Percentiles rank a stretch among this genome's conserved stretches.
Conservation (phyloP, 768 basidiomycete species). For the Mycena olivaceomarginata region DNA sequence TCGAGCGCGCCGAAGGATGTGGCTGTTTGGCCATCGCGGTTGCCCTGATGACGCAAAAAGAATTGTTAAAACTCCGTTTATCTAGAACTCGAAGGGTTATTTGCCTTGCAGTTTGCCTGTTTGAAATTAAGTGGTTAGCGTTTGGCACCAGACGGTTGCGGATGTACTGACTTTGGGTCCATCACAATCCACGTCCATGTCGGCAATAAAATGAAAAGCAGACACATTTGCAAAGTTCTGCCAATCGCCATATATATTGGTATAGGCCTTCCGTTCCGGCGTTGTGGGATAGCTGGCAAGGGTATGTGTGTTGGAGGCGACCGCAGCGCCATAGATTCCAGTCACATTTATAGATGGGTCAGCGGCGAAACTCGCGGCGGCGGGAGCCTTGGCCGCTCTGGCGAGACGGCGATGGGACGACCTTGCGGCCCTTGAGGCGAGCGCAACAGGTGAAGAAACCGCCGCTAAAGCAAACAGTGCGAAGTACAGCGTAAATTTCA, state of each 20-base stretch:
- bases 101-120: conserved; percentile 41
- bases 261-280: conserved; percentile 25
- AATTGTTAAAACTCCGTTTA: neutral
- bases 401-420: neutral
- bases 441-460: neutral
- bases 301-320: conserved; percentile 35
- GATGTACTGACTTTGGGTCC: conserved; percentile 43
- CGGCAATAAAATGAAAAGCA: conserved; percentile 48
- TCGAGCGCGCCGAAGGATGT: conserved; percentile 50
- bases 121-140: neutral
- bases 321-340: conserved; percentile 46
- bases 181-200: conserved; percentile 54
- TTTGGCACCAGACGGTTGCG: neutral
- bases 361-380: conserved; percentile 38
- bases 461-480: neutral
- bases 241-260: conserved; percentile 47
- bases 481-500: conserved; percentile 14
- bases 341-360: conserved; percentile 45
- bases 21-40: conserved; percentile 46
- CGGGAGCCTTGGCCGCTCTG: neutral
- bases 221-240: conserved; percentile 39
- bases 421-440: neutral
- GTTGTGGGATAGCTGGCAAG: conserved; percentile 42
- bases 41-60: conserved; percentile 33
- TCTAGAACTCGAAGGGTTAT: neutral